These are phyloP conservation scores for Trichoderma harzianum DNA, from an alignment of 2,329 filamentous ascomycete species.

Conservation along the genomic window DNA sequence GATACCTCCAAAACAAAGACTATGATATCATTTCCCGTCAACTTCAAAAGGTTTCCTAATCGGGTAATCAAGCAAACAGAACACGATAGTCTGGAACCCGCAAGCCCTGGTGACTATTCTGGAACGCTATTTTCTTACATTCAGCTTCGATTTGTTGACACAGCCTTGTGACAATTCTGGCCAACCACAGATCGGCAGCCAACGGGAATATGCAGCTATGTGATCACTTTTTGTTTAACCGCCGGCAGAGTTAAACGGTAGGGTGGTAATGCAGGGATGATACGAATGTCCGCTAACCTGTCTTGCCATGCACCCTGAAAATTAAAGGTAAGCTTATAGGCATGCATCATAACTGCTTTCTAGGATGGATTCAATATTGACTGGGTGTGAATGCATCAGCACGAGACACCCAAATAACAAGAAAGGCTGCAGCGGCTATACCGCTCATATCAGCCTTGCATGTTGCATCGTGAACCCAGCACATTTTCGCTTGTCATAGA, in stretches of 20 bases:
- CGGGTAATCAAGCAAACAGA: neutral
- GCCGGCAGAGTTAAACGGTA: neutral
- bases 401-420: neutral
- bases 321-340: neutral
- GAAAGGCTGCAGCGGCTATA: neutral
- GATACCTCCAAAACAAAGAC: neutral
- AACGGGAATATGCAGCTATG: neutral
- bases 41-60: neutral
- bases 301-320: neutral
- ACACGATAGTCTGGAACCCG: neutral
- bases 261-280: neutral
- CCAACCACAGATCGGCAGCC: neutral
- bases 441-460: neutral
- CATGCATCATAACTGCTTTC: neutral
- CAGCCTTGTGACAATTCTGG: neutral
- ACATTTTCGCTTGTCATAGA: neutral
- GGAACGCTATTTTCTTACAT: neutral
- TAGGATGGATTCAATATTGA: neutral
- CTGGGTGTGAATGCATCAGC: neutral
- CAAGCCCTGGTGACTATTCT: neutral
- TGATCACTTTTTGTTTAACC: neutral
- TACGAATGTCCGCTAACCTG: neutral
- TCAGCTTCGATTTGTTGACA: neutral
- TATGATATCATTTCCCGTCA: neutral
- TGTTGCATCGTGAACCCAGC: neutral